Evolutionary conservation across 2,329 filamentous ascomycete genomes (phyloP), one percentile per base, ranked within the genome.

Genomic region (Fusarium robinianum): DNA sequence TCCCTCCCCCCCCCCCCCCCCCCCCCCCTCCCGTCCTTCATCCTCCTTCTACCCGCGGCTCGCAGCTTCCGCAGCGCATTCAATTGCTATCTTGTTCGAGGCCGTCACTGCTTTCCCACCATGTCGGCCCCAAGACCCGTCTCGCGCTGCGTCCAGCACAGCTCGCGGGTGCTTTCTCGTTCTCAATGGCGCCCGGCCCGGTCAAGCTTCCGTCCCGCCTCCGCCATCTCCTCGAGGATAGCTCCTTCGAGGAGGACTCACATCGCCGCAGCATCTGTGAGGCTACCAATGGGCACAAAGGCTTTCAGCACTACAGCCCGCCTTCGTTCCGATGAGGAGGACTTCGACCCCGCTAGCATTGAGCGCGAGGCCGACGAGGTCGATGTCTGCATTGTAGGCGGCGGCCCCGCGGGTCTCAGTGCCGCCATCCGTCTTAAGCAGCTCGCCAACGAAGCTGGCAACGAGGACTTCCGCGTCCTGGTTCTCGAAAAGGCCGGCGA

Each of bases 361-460:
- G 92, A 97, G 55, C 85, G 94, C 55, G 94, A 97, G 68, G 87
- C 83, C 40, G 94, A 99, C 63, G 75, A 94, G 71, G 94, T 99
- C 19, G 94, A 99, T 70, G 91, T 99, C 19, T 95, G 90, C 70
- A 97, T 99, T 63, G 83, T 99, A 40, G 94, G 94, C 63, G 94
- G 89, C 68, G 92, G 94, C n/a, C 94, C 94, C 39, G 89, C 94
- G 38, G 94, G 94, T 47, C 79, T 99, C 56, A 87, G 88, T 58
- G 91, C 94, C 32, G 94, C 92, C 36, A 99, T 99, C 65, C 86
- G 88, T 55, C 75, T 99, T 41, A 97, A 97, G 77, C 92, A 99
- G 71, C 78, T 96, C 36, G 94, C 94, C 58, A 96, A 91, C 64
- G 90, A 91, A 64, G 89, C 88, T 22, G 92, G 94, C 52, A 95